Percentiles rank a stretch among this genome's conserved stretches.
Evolutionary conservation across 1,139 yeast genomes (phyloP).

Genomic region (Magnusiomyces starmeri): DNA sequence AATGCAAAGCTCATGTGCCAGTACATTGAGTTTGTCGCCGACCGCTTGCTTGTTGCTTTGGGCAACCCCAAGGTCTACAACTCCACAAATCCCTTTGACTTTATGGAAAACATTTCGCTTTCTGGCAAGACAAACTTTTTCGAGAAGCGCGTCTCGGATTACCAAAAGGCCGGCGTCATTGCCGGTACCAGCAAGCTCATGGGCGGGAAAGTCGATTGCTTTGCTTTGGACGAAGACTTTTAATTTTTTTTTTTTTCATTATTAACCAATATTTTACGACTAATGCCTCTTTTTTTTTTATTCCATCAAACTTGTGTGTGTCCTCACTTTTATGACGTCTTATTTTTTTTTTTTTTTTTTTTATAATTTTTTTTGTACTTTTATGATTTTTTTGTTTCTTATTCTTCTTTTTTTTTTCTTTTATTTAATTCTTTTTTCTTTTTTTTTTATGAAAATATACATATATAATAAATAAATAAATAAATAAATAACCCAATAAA

Average conservation of each 20-base stretch:
- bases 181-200: conserved; percentile 38
- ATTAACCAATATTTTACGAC: conserved; percentile 7
- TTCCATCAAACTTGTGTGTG: neutral
- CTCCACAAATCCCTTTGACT: conserved; percentile 90
- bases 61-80: conserved; percentile 88
- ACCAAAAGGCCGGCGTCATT: conserved; percentile 99
- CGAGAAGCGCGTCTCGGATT: conserved; percentile 97
- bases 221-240: conserved; percentile 41
- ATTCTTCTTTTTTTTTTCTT: neutral
- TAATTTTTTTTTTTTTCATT: conserved; percentile 22
- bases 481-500: neutral
- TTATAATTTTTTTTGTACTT: neutral
- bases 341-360: neutral
- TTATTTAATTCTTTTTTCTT: neutral
- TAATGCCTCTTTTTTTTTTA: neutral
- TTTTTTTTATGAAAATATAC: neutral
- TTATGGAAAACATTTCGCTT: conserved; percentile 95
- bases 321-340: neutral
- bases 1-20: conserved; percentile 88
- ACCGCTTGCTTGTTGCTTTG: conserved; percentile 78
- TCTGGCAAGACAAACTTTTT: conserved; percentile 99
- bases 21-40: conserved; percentile 97
- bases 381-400: conserved; percentile 1
- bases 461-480: too few species aligned
- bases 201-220: conserved; percentile 41